phyloP scores from a whole-genome alignment of 1,139 yeast species.

The Candida dubliniensis region DNA sequence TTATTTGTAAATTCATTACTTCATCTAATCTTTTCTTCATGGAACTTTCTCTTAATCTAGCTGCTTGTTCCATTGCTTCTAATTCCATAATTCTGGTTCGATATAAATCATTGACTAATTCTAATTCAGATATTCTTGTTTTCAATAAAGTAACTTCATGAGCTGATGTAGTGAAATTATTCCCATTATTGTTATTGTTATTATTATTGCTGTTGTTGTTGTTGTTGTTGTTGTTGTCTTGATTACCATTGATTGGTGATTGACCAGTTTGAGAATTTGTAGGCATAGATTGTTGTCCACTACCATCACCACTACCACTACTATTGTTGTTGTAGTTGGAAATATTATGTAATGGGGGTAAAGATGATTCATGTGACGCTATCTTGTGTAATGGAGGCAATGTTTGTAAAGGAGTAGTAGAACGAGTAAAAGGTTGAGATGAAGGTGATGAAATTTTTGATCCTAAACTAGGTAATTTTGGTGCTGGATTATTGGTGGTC shows the following conservation, averaged over 20 bases:
- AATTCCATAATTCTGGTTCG: conserved; percentile 79
- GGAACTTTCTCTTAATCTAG: conserved; percentile 51
- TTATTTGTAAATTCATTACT: conserved; percentile 26
- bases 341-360: conserved; percentile 10
- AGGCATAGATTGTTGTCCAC: too few relatives aligned
- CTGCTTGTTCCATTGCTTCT: conserved; percentile 67
- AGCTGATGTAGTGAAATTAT: conserved; percentile 13
- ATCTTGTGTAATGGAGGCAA: conserved; percentile 41
- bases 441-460: conserved; percentile 21
- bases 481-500: conserved; percentile 13
- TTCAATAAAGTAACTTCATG: conserved; percentile 57
- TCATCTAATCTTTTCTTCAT: conserved; percentile 53
- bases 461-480: conserved; percentile 20
- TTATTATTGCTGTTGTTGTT: conserved; percentile 15
- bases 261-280: background rate
- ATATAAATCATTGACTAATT: conserved; percentile 83
- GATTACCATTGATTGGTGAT: conserved; percentile 5
- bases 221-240: conserved; percentile 10
- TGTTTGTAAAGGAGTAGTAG: conserved; percentile 12
- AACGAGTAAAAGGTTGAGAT: conserved; percentile 9
- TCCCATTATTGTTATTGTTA: conserved; percentile 14
- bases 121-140: conserved; percentile 85
- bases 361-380: conserved; percentile 10
- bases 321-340: background rate
- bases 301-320: background rate